Evolutionary conservation across 768 basidiomycete genomes (phyloP), one percentile per base, ranked within the genome.

Genomic region (Phanerochaete sordida): DNA sequence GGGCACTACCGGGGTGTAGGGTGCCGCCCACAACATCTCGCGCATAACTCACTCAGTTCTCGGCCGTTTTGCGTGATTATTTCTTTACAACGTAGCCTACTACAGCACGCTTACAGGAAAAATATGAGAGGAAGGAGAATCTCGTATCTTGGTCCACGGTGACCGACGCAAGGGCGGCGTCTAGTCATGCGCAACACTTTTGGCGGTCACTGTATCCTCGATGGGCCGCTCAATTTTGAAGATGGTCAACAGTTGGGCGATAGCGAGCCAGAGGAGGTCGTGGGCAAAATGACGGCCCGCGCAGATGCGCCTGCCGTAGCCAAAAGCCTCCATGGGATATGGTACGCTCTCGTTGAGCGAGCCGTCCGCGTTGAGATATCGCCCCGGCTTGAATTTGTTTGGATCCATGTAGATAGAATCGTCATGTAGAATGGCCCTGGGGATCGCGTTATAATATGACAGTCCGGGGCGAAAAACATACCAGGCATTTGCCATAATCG

Each of bases 351-450:
- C 44, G 28, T 51, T 37, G 21, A 57, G 51, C 31, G 12, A 19
- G 2, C 51, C 31, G n/a, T 52, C 30, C 11, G n/a, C 6, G 21
- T 19, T 35, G 21, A 62, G 24, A 23, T 39, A 62, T 13, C 61
- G 35, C 6, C 46, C 43, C 16, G 61, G 61, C 19, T 37, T n/a
- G 45, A 62, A 82, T 35, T 64, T 65, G 55, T 77, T 74, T 1
- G 82, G 81, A 43, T 80, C 75, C 6, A 78, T 79, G 74, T 81
- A 84, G 43, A 76, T 73, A 24, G 67, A 68, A n/a, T 74, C 72
- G 68, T 84, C 83, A 64, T 81, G 81, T 6, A 80, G n/a, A 15
- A 68, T 60, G 11, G 54, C 63, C 66, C 66, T 68, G 49, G 11
- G n/a, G n/a, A 11, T 12, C 2, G 7, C 8, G 19, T 51, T 8